Percentiles rank a stretch among this genome's conserved stretches.
Evolutionary conservation across 768 basidiomycete species (phyloP).

Genomic region (Tricholoma saponaceum): DNA sequence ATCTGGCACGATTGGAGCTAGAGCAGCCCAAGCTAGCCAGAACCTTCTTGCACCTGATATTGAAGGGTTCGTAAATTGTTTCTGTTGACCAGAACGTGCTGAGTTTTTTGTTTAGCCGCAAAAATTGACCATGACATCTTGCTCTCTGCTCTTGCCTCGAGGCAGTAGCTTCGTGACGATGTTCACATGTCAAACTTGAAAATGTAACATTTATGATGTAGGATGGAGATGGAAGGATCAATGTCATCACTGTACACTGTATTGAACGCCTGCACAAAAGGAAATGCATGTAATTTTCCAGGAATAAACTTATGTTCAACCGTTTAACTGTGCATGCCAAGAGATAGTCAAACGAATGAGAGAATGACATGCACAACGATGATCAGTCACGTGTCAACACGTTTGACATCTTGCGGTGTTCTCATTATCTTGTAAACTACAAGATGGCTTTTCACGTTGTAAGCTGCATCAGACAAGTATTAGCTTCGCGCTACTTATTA

Average conservation of each 20-base stretch:
- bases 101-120: conserved; percentile 11
- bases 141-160: conserved; percentile 16
- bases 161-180: conserved; percentile 6
- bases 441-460: not conserved
- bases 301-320: too few relatives aligned
- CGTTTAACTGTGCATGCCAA: too few relatives aligned
- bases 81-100: not conserved
- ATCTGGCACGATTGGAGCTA: conserved; percentile 57
- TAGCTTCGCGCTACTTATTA: not conserved
- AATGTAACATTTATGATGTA: not conserved
- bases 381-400: too few relatives aligned
- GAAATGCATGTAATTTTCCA: too few relatives aligned
- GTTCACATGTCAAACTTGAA: not conserved
- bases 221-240: not conserved
- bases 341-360: too few relatives aligned
- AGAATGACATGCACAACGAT: too few relatives aligned
- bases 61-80: conserved; percentile 55
- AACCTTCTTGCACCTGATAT: conserved; percentile 59
- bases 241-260: not conserved
- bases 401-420: too few relatives aligned
- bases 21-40: conserved; percentile 68
- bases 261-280: too few relatives aligned
- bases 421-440: too few relatives aligned
- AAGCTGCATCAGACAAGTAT: not conserved
- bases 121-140: conserved; percentile 20